Conservation (phyloP, 345 rosid genomes). For the Aurinia saxatilis region DNA sequence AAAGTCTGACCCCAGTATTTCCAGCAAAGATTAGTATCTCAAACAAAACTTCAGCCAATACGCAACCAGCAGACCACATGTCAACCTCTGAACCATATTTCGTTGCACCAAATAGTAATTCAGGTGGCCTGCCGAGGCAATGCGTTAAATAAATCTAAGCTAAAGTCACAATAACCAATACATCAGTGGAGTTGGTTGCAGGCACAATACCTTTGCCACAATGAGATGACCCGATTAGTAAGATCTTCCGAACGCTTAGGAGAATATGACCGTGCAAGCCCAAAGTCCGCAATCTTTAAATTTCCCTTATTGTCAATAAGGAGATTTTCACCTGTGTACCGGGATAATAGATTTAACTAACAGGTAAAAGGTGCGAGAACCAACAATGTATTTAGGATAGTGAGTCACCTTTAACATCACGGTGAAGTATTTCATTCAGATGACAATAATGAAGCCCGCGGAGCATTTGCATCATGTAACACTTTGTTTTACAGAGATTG, state of each 20-base stretch:
- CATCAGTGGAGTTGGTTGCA: background rate
- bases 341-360: background rate
- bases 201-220: slow-evolving; percentile 75
- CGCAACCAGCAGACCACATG: slow-evolving; percentile 95
- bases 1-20: slow-evolving; percentile 51
- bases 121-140: slow-evolving; percentile 56
- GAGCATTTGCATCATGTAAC: slow-evolving; percentile 88
- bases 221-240: slow-evolving; percentile 83
- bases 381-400: background rate
- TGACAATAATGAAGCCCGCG: slow-evolving; percentile 92
- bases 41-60: slow-evolving; percentile 75
- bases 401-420: slow-evolving; percentile 78
- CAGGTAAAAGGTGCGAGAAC: background rate
- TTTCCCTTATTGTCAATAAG: slow-evolving; percentile 89
- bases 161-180: background rate
- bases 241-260: slow-evolving; percentile 64
- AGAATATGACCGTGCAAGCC: slow-evolving; percentile 82
- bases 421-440: slow-evolving; percentile 84
- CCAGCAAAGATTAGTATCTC: slow-evolving; percentile 85
- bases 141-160: no score
- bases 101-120: slow-evolving; percentile 78
- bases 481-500: slow-evolving; percentile 29
- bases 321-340: slow-evolving; percentile 74
- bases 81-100: slow-evolving; percentile 87
- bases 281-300: slow-evolving; percentile 92